Evolutionary conservation across 1,284 basidiomycete species (phyloP).

Genomic region (Ganoderma lingzhi): DNA sequence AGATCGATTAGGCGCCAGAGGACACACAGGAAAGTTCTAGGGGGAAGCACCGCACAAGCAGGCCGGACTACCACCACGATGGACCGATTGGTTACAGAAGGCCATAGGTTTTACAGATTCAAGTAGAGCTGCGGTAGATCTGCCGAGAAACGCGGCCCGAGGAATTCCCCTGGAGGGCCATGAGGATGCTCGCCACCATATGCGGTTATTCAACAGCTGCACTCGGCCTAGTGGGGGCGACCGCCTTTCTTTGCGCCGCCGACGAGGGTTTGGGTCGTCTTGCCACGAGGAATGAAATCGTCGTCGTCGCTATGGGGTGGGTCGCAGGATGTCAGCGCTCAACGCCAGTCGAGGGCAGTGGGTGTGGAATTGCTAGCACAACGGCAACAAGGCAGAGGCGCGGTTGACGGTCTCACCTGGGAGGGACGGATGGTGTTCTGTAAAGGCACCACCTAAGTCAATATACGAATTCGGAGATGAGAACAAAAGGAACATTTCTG

Average conservation of each 20-base stretch:
- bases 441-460: background rate
- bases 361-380: background rate
- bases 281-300: conserved; percentile 23
- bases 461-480: background rate
- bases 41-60: background rate
- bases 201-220: background rate
- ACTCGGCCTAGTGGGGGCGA: conserved; percentile 17
- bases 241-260: conserved; percentile 24
- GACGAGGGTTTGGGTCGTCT: conserved; percentile 13
- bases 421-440: background rate
- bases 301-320: conserved; percentile 13
- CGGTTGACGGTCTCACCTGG: too few relatives aligned
- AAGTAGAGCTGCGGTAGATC: background rate
- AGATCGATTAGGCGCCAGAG: background rate
- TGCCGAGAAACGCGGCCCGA: background rate
- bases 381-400: background rate
- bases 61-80: background rate
- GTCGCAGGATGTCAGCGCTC: background rate
- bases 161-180: background rate
- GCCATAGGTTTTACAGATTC: background rate
- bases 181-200: background rate
- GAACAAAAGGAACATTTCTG: background rate
- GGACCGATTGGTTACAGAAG: background rate
- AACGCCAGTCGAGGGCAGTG: background rate
- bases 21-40: background rate